These are phyloP conservation scores for Penicillium fimorum DNA, from an alignment of 495 filamentous ascomycete species.

Conservation along the genomic window DNA sequence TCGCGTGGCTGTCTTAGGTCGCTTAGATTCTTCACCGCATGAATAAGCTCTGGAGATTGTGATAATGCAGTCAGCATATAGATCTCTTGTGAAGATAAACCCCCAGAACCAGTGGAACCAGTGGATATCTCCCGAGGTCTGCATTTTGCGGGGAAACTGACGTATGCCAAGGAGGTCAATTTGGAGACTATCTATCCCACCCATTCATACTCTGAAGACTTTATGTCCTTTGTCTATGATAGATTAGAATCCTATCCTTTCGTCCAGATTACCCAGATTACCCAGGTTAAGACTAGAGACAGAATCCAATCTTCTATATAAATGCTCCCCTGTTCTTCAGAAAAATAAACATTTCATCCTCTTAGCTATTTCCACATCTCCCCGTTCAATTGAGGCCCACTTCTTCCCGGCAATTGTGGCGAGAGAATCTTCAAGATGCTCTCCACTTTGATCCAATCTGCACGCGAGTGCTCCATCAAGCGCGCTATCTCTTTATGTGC, in stretches of 20 bases:
- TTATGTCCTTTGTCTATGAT: too few relatives aligned
- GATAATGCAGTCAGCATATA: too few relatives aligned
- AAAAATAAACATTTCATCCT: neutral
- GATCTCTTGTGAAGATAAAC: too few relatives aligned
- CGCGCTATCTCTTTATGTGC: neutral
- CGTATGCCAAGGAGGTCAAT: neutral
- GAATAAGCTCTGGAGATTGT: too few relatives aligned
- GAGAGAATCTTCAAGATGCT: neutral
- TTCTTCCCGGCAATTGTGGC: neutral
- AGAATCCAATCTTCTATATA: neutral
- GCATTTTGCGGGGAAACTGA: neutral
- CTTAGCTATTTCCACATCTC: neutral
- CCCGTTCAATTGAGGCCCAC: neutral
- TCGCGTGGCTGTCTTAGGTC: neutral
- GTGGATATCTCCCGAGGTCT: neutral
- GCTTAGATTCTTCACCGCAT: too few relatives aligned
- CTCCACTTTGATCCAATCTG: neutral
- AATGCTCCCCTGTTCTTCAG: neutral
- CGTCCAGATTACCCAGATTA: neutral
- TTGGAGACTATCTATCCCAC: neutral
- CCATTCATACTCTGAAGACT: too few relatives aligned
- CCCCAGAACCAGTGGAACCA: neutral
- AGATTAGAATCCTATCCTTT: neutral
- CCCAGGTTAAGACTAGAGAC: too few relatives aligned
- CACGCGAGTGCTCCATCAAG: neutral